Evolutionary conservation across 2,329 filamentous ascomycete genomes (phyloP), one percentile per base, ranked within the genome.

Genomic region (Allantophomopsis cytisporea): DNA sequence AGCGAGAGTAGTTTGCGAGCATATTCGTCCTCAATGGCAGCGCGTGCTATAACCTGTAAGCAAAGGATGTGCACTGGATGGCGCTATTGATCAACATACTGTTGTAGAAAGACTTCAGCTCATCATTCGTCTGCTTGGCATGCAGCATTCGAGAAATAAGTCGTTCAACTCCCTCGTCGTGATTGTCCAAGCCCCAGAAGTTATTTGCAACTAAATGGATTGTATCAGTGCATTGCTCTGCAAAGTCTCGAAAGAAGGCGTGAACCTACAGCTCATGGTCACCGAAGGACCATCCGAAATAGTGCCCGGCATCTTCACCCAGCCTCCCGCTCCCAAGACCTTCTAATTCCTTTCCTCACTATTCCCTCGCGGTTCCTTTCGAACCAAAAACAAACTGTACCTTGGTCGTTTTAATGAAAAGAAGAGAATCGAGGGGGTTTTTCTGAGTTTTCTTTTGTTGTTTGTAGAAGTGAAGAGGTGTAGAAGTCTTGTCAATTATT

Each of bases 1-100:
- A 98, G 71, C 38, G 80, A 82, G 46, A 94, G 66, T 38, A 98
- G 71, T 58, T 95, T 96, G 42, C 85, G 77, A 14, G 91, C 71
- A 58, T 96, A 98, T 59, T 98, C 93, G 49, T 98, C 91, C 68
- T 98, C 91, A 56, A 98, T 88, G 8, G 87, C 80, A 39, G 88
- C 83, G 44, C 91, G 86, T 42, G 85, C 89, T 85, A 49, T 43
- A 30, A 28, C 10, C 23, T 17, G 39, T 30, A 16, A 16, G 42
- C 44, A 14, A 47, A 39, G 17, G 31, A 33, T 15, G 21, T 7
- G 7, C 35, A 21, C 6, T 10, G 10, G 11, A 15, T 34, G 7
- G 15, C 6, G 31, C 16, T 31, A 50, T 41, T 51, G 48, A 34
- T 2, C 35, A 10, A 54, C 69, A 48, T 65, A 88, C 84, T 73